A percentile compares a stretch with the other conserved stretches of the same genome.
phyloP scores from a whole-genome alignment of 768 basidiomycete species.

The Lactarius indigo region DNA sequence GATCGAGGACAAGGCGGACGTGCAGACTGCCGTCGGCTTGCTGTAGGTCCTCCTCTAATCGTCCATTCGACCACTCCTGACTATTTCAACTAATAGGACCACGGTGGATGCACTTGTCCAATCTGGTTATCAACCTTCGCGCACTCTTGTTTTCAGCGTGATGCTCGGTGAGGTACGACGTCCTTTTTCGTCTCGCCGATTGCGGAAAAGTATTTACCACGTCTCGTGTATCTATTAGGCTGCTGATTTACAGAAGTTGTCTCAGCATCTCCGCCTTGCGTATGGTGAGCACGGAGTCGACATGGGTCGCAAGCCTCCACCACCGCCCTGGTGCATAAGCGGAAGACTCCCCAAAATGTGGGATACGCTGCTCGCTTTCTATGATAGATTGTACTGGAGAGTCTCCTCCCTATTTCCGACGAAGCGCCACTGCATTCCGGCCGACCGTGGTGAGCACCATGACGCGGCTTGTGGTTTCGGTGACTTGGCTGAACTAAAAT shows the following conservation, averaged over 20 bases:
- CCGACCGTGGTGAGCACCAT: not conserved
- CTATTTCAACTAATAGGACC: not conserved
- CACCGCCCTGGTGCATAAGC: not conserved
- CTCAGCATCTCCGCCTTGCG: not conserved
- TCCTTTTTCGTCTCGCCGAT: not conserved
- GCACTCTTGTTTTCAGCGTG: constrained; percentile 5
- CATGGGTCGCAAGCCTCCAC: not conserved
- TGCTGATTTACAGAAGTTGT: constrained; percentile 1
- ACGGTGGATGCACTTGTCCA: constrained; percentile 4
- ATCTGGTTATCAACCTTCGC: constrained; percentile 4
- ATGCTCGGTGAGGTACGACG: constrained; percentile 11
- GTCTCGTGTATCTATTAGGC: not conserved
- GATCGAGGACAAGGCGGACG: not conserved
- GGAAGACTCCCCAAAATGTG: not conserved
- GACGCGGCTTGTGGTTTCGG: not conserved
- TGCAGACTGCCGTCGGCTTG: constrained; percentile 4
- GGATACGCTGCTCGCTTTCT: not conserved
- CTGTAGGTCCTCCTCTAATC: not conserved
- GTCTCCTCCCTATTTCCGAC: not conserved
- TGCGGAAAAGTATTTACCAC: not conserved
- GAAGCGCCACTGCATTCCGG: too few species aligned
- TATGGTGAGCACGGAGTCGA: not conserved
- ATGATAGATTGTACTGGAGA: not conserved
- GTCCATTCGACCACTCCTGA: not conserved
- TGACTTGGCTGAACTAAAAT: not conserved